Evolutionary conservation across 768 basidiomycete species (phyloP), one percentile per base, ranked within the genome.

Genomic region (Termitomyces sp.): DNA sequence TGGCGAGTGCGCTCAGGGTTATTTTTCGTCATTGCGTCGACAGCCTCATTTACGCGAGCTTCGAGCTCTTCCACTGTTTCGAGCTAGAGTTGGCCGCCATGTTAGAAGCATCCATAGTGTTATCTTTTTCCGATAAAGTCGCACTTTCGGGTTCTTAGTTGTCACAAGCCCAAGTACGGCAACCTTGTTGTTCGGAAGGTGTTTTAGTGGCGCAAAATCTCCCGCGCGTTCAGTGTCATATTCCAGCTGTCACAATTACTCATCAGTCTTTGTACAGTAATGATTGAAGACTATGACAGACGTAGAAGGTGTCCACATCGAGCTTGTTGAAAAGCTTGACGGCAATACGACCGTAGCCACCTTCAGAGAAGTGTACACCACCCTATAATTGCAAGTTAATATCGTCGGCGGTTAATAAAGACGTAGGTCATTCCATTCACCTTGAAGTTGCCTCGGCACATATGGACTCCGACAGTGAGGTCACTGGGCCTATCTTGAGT

Each of bases 141-240:
- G 10, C 62, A 78, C 81, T 70, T 79, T 74, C 34, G 74, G 59
- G 53, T 67, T 74, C 65, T 82, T 82, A 1, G 79, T 79, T 4
- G 80, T 79, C 27, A 82, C 76, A 37, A 82, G 69, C 2, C 81
- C 81, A 7, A 82, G 71, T 22, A 82, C 80, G 24, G 67, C 80
- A 13, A 73, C 70, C 63, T 79, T 81, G 60, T 77, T 72, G 8
- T 71, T 67, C 1, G 85, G 85, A 12, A 86, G 72, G 60, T 74
- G 66, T 66, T 73, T 79, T 14, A 86, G 75, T n/a, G 85, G 82
- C 57, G 73, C 64, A 62, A 86, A 86, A 57, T 82, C 78, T 27
- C 86, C 86, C 2, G 84, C 79, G 48, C 84, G 82, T 60, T 79
- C 79, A n/a, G 80, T 82, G 68, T 88, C 85, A 66, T 85, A 87